phyloP scores from a whole-genome alignment of 192 early-diverging fungal genomes.

The Coemansia sp. region DNA sequence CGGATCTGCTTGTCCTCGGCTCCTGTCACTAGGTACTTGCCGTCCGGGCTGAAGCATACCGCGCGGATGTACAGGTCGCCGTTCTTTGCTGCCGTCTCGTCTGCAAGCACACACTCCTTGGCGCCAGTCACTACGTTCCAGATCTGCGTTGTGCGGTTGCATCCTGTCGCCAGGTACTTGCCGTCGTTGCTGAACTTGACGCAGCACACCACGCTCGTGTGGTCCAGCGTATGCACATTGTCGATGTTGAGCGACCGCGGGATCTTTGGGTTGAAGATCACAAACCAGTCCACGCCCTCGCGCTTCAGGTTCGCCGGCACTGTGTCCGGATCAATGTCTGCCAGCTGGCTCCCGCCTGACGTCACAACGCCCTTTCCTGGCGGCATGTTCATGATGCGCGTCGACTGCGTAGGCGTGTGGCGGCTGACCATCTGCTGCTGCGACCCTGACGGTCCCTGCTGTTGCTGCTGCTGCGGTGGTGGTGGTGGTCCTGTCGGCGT shows the following conservation, averaged over 20 bases:
- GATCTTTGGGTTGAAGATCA: constrained; percentile 72
- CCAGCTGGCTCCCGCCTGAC: constrained; percentile 52
- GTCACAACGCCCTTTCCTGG: constrained; percentile 28
- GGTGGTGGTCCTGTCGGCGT: constrained; percentile 28
- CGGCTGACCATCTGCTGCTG: constrained; percentile 37
- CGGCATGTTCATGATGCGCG: constrained; percentile 31
- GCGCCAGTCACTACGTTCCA: constrained; percentile 80
- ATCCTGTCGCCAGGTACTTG: constrained; percentile 88
- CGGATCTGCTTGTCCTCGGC: constrained; percentile 95
- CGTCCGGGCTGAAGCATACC: constrained; percentile 94
- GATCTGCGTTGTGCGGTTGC: constrained; percentile 86
- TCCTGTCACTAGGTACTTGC: constrained; percentile 86
- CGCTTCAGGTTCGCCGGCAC: constrained; percentile 72
- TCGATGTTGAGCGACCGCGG: constrained; percentile 65
- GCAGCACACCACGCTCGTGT: constrained; percentile 92
- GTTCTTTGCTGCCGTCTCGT: constrained; percentile 72
- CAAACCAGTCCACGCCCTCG: constrained; percentile 88
- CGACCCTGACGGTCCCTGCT: constrained; percentile 7
- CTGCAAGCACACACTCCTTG: constrained; percentile 75
- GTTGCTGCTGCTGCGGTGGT: constrained; percentile 23
- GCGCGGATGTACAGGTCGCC: constrained; percentile 94
- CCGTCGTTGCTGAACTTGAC: constrained; percentile 95
- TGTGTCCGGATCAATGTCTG: constrained; percentile 77
- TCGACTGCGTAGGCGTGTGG: constrained; percentile 46
- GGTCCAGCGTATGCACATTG: constrained; percentile 62